Evolutionary conservation across 83 land plant genomes (phyloP), one percentile per base, ranked within the genome.

Genomic region (Picea engelmannii): DNA sequence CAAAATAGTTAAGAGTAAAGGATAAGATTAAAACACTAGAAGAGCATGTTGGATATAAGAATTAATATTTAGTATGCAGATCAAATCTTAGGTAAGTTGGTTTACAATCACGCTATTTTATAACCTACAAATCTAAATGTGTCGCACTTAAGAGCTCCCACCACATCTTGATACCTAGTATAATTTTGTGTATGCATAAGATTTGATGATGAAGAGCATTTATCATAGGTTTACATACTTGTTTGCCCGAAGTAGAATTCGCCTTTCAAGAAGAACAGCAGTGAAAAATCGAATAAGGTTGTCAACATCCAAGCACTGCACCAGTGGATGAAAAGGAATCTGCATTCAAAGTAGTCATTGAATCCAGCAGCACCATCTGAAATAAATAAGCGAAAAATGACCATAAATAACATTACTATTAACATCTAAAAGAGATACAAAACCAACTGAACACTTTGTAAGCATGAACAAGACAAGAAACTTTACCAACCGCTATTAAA

Each of bases 241-340:
- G 87, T 90, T 90, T 63, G 99, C 96, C 64, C 99, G 93, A 44
- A 97, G 87, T 62, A 97, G 86, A 52, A 94, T 87, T 78, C 95
- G 94, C 85, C 94, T 91, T 81, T 97, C 98, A 78, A 97, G 92
- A 81, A 97, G 85, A 38, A 97, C 94, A 65, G 98, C 95, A 25
- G 95, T 91, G 74, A 97, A 97, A 65, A 97, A 79, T 77, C 64
- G 93, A 78, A 97, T 87, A 21, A 95, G 82, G 85, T 97, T 95
- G 87, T 96, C 99, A 66, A 97, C 93, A 89, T 95, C 98, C 85
- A 97, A 83, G 83, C 96, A 94, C 73, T 94, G 95, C 12, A 96
- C 82, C 81, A 97, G 81, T 60, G 99, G 97, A 81, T 97, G 96
- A 89, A 97, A 96, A 20, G 98, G 96, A 82, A 97, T 93, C 98